Base-by-base conservation (phyloP, 1,139 yeast genomes). In the Candida labiduridarum region DNA sequence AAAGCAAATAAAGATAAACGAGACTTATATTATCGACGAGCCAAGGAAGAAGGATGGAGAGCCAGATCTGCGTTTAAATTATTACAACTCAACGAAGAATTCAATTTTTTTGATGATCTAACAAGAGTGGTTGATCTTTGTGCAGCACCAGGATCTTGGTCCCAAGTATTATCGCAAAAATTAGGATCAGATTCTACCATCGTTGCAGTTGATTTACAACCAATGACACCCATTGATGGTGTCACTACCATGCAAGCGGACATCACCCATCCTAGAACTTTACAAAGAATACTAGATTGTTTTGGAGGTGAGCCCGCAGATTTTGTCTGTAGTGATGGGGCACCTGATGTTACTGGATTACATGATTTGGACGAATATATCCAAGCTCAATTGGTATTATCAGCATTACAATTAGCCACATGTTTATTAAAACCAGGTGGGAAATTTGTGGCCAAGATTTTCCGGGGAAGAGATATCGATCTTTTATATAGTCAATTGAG, bases 141-240 rank as follows among this genome's bases (percentile, higher is more conserved):
- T 77, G 99, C 99, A 16, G 99, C 99, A 4, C 99, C 99, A 1
- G 99, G 99, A 1, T 90, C 97, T 4, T 94, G 99, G 99, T 89
- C 96, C 1, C 99, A 94, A 65, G 99, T 94, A 1, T 78, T 94
- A n/a, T 83, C 96, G 9, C 71, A 88, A 53, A 86, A 84, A 56
- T 69, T 89, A 43, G 72, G 74, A 52, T 30, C 62, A 15, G 78
- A 79, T 50, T 85, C 91, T 35, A 87, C 87, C 63, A 89, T 94
- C 36, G 96, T 94, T 12, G 90, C 97, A 0, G 99, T 94, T 1
- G 99, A 94, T 67, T 74, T 94, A 51, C 99, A 94, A 66, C 98
- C 99, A 9, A 94, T 94, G 96, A 85, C 96, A 0, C 98, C 98
- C 1, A 89, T 94, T 16, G 84, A 84, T 5, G 89, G 95, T 39